Base-by-base conservation (phyloP, 257 asterid genomes). In the Apocynum venetum region DNA sequence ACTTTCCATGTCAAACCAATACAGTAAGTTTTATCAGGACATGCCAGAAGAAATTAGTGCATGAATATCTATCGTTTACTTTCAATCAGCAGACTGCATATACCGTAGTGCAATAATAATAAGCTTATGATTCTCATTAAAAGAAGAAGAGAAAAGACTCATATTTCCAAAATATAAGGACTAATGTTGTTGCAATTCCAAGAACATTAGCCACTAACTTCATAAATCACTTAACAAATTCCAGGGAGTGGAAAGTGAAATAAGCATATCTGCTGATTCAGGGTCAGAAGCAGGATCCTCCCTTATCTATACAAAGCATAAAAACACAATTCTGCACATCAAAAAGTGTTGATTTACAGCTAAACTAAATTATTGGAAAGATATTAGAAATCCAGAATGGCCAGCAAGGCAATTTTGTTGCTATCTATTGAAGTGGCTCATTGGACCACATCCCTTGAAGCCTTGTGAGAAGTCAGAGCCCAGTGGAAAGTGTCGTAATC, bases 361-460 rank as follows among this genome's bases (percentile, higher is more conserved):
- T 73, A 77, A 72, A 81, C 66, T 52, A 77, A 64, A 63, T 73
- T 17, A 55, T 47, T 72, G 76, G 71, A 20, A 66, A 48, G 25
- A 55, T 69, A 67, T 41, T 65, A 73, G 78, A 72, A 74, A n/a
- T 59, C 47, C 11, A 59, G 43, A 67, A 56, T 47, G 66, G 72
- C 79, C 79, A 80, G 56, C 79, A 66, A 67, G 68, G 38, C 57
- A 56, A 15, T 66, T 25, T 75, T 74, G 72, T 68, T 67, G 51
- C 76, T 67, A 75, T 75, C 56, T 56, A 17, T 17, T 48, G 76
- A 80, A 74, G 76, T 75, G 80, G 67, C 57, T 80, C 40, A 57
- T 47, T 74, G 72, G 76, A 80, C 71, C 83, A 80, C 75, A 63
- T 31, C 11, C 66, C 66, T 74, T 31, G 71, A 20, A 38, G 55